Percentiles rank a stretch among this genome's conserved stretches.
Evolutionary conservation across 2,329 filamentous ascomycete genomes (phyloP).

Genomic region (Colletotrichum plurivorum): DNA sequence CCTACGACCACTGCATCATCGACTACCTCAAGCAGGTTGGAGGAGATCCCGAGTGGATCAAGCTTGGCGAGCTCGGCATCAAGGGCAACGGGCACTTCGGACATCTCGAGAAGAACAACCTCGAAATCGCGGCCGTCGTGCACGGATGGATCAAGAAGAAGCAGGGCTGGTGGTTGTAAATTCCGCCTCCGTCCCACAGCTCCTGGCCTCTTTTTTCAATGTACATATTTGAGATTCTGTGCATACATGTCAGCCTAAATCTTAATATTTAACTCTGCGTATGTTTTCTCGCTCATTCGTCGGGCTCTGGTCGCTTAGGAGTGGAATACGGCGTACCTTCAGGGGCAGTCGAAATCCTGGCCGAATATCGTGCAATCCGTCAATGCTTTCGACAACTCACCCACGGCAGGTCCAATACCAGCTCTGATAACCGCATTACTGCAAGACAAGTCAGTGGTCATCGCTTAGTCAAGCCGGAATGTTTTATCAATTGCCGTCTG

Average conservation of each 20-base stretch:
- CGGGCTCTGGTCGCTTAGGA: too few relatives aligned
- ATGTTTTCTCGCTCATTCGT: too few relatives aligned
- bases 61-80: conserved; percentile 60
- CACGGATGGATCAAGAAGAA: conserved; percentile 52
- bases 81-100: conserved; percentile 66
- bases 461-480: too few relatives aligned
- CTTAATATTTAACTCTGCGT: too few relatives aligned
- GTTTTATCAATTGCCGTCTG: too few relatives aligned
- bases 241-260: background rate
- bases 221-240: background rate
- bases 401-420: too few relatives aligned
- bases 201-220: background rate
- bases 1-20: conserved; percentile 69
- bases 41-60: conserved; percentile 58
- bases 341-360: too few relatives aligned
- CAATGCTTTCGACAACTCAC: too few relatives aligned
- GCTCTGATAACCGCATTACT: too few relatives aligned
- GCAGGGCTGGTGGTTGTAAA: conserved; percentile 29
- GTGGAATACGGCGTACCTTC: too few relatives aligned
- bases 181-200: background rate
- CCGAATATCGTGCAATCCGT: too few relatives aligned
- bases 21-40: conserved; percentile 63
- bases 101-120: conserved; percentile 61
- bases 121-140: conserved; percentile 50
- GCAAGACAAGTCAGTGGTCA: too few relatives aligned